Evolutionary conservation across 1,284 basidiomycete genomes (phyloP).

Genomic region (Rhodofomes roseus): DNA sequence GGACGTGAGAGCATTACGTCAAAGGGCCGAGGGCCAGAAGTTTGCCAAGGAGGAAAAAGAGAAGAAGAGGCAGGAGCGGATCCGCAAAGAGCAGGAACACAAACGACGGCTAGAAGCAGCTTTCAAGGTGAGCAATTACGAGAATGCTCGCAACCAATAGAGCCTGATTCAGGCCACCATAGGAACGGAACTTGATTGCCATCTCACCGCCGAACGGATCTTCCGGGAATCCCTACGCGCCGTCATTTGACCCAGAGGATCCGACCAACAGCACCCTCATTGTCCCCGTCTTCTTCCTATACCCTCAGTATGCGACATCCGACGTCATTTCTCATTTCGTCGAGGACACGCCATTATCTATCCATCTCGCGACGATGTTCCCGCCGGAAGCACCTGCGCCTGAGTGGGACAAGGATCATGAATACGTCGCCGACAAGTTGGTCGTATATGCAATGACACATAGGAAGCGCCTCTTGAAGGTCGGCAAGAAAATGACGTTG

Average conservation of each 20-base stretch:
- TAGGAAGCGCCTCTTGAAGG: conserved; percentile 76
- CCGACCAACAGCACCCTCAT: conserved; percentile 58
- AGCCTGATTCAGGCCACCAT: not conserved
- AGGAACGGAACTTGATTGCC: conserved; percentile 66
- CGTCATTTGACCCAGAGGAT: conserved; percentile 63
- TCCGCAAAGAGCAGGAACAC: conserved; percentile 44
- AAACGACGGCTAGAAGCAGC: conserved; percentile 49
- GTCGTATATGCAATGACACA: conserved; percentile 84
- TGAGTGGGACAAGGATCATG: conserved; percentile 74
- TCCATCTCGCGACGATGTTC: conserved; percentile 83
- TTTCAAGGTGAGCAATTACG: conserved; percentile 47
- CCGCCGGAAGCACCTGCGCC: conserved; percentile 60
- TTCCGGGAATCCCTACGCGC: conserved; percentile 49
- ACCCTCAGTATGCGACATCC: conserved; percentile 85
- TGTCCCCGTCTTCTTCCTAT: conserved; percentile 89
- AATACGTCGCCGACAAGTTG: conserved; percentile 69
- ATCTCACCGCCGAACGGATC: conserved; percentile 57
- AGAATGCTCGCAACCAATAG: not conserved
- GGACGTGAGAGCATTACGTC: conserved; percentile 43
- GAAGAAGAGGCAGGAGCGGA: conserved; percentile 44
- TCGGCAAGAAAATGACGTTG: conserved; percentile 86
- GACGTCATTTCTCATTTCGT: conserved; percentile 87
- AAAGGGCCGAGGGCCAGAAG: conserved; percentile 44
- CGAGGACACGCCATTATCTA: conserved; percentile 81
- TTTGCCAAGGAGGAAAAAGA: conserved; percentile 47